These are phyloP conservation scores for Fusarium mangiferae DNA, from an alignment of 2,329 filamentous ascomycete genomes.

Conservation along the genomic window DNA sequence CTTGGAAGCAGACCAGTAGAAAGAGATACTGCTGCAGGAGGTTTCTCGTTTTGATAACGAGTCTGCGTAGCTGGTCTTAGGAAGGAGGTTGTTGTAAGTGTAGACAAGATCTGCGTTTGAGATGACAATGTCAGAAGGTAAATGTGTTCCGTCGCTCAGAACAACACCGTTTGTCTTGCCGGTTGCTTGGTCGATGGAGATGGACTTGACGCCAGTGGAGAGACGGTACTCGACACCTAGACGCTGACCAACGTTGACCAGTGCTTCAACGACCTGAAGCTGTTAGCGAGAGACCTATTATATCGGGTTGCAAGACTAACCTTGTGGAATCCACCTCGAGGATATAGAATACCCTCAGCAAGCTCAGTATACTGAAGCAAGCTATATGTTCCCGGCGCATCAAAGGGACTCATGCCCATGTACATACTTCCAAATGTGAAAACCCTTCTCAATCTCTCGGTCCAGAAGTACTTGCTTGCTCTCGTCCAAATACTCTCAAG, in stretches of 20 bases:
- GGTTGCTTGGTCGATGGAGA: slow-evolving; percentile 58
- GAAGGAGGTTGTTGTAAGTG: slow-evolving; percentile 76
- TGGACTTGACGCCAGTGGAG: slow-evolving; percentile 64
- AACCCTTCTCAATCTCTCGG: slow-evolving; percentile 73
- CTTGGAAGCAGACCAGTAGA: slow-evolving; percentile 76
- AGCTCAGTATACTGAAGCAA: slow-evolving; percentile 78
- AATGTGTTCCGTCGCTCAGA: slow-evolving; percentile 65
- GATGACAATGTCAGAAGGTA: slow-evolving; percentile 73
- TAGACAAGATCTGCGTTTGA: slow-evolving; percentile 81
- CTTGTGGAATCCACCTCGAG: slow-evolving; percentile 74
- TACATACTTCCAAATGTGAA: slow-evolving; percentile 87
- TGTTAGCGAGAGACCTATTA: neutral
- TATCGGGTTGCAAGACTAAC: neutral
- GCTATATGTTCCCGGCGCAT: slow-evolving; percentile 79
- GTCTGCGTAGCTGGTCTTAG: slow-evolving; percentile 54
- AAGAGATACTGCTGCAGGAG: slow-evolving; percentile 79
- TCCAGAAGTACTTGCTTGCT: slow-evolving; percentile 74
- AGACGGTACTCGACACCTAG: slow-evolving; percentile 72
- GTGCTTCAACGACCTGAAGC: slow-evolving; percentile 64
- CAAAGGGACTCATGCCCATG: slow-evolving; percentile 83
- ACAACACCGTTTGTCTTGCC: slow-evolving; percentile 66
- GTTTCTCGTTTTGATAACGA: slow-evolving; percentile 61
- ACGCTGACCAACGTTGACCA: slow-evolving; percentile 71
- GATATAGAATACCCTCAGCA: slow-evolving; percentile 81
- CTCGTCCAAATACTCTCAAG: slow-evolving; percentile 77